Evolutionary conservation across 2,329 filamentous ascomycete species (phyloP), one percentile per base, ranked within the genome.

Genomic region (Davidsoniella neocaledoniae): DNA sequence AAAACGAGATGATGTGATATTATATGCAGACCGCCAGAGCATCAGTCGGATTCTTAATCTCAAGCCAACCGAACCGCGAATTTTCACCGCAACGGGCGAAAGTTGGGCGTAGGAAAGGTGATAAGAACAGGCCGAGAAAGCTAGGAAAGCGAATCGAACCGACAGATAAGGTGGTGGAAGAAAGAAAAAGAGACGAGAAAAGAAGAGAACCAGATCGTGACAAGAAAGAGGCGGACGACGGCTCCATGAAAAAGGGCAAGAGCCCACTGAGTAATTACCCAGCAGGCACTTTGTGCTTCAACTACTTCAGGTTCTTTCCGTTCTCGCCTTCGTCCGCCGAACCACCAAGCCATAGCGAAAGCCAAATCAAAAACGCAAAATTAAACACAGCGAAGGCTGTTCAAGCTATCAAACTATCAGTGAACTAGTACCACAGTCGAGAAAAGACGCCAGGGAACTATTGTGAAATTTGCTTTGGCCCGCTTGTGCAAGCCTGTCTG

Each of bases 21-120:
- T 5, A 26, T 26, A 33, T 12, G 29, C 29, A 12, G 29, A 33
- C 21, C 17, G 23, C 26, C 16, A 37, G 23, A 36, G 26, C n/a
- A 5, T 12, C 38, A 36, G 23, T 21, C 14, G 6, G 29, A 49
- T 41, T 25, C 10, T 29, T 7, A n/a, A 25, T 42, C 40, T 48
- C 37, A 29, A 42, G 33, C 40, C 40, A 41, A 49, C 40, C 40
- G 39, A 49, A 38, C 47, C 47, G 43, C 47, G 29, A 49, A 49
- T 33, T 33, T 41, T 26, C 47, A 49, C 47, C 47, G 21, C 47
- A 49, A 49, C 42, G 47, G 39, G 47, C 26, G 40, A 49, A 41
- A 43, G 16, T 16, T 39, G 17, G 21, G 40, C 33, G 47, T 43
- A 36, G 46, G 39, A 29, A 43, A 43, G 23, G n/a, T 19, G 39